phyloP scores from a whole-genome alignment of 768 basidiomycete species.

The Dioszegia aurantiaca region DNA sequence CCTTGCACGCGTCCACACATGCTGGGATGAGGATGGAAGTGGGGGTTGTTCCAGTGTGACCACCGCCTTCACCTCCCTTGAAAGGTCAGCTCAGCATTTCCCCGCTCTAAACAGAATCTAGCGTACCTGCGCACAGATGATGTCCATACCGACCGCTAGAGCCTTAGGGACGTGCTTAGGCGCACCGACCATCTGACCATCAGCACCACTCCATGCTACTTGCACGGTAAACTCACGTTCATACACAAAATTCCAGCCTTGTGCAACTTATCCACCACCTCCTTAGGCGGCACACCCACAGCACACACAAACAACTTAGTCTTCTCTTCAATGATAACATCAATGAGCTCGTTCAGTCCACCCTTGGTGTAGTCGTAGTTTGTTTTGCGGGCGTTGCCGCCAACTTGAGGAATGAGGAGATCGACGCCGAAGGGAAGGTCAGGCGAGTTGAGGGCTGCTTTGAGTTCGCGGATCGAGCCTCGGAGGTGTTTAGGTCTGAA shows the following conservation, averaged over 20 bases:
- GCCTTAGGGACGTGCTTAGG: constrained; percentile 62
- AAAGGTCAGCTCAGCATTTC: background rate
- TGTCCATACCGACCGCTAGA: constrained; percentile 75
- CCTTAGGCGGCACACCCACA: constrained; percentile 71
- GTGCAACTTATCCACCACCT: constrained; percentile 77
- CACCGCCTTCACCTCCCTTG: constrained; percentile 89
- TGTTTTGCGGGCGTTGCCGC: constrained; percentile 82
- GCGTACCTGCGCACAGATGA: constrained; percentile 73
- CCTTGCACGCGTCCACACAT: constrained; percentile 78
- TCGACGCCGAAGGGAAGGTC: constrained; percentile 78
- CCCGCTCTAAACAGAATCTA: background rate
- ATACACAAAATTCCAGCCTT: constrained; percentile 79
- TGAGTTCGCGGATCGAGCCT: constrained; percentile 58
- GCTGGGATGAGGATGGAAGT: constrained; percentile 86
- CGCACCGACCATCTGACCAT: constrained; percentile 65
- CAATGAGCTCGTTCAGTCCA: constrained; percentile 73
- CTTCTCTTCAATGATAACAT: constrained; percentile 90
- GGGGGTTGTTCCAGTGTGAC: constrained; percentile 82
- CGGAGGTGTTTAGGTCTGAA: constrained; percentile 53
- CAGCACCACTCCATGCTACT: background rate
- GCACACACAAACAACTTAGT: constrained; percentile 85
- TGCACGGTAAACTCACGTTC: constrained; percentile 62
- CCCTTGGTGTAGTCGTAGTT: constrained; percentile 85
- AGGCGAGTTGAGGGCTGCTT: constrained; percentile 61
- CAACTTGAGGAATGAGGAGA: constrained; percentile 80